Conservation (phyloP, 2,329 filamentous ascomycete species). For the Arthrobotrys musiformis region DNA sequence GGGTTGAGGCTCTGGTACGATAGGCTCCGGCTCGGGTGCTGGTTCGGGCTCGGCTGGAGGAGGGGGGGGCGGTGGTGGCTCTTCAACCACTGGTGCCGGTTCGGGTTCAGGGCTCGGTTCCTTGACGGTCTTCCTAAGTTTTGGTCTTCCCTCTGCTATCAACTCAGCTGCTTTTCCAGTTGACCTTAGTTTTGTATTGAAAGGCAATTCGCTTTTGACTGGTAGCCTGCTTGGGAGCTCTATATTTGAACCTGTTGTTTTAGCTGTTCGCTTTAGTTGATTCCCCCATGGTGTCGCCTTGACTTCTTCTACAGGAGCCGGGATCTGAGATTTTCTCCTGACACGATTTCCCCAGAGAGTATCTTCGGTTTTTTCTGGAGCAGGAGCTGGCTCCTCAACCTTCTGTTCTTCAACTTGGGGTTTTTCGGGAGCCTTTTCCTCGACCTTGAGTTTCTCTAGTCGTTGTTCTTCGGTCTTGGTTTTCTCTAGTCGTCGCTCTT, state of each 20-base stretch:
- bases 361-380: slow-evolving; percentile 34
- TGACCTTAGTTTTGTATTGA: slow-evolving; percentile 45
- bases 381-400: slow-evolving; percentile 11
- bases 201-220: slow-evolving; percentile 38
- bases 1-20: slow-evolving; percentile 10
- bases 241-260: slow-evolving; percentile 14
- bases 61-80: slow-evolving; percentile 8
- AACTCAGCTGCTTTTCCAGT: slow-evolving; percentile 51
- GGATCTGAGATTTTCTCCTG: slow-evolving; percentile 27
- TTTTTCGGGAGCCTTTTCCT: slow-evolving; percentile 1
- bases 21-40: slow-evolving; percentile 5
- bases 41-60: slow-evolving; percentile 11
- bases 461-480: neutral
- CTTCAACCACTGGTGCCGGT: slow-evolving; percentile 19
- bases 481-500: neutral
- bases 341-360: slow-evolving; percentile 42
- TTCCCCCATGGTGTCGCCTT: slow-evolving; percentile 18
- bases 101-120: slow-evolving; percentile 27
- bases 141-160: slow-evolving; percentile 21
- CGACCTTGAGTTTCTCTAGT: neutral
- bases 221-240: slow-evolving; percentile 27
- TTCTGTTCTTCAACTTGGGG: slow-evolving; percentile 8
- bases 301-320: slow-evolving; percentile 19
- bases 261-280: slow-evolving; percentile 27
- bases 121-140: slow-evolving; percentile 19